Evolutionary conservation across 2,329 filamentous ascomycete genomes (phyloP).

Genomic region (Penicillium oxalicum): DNA sequence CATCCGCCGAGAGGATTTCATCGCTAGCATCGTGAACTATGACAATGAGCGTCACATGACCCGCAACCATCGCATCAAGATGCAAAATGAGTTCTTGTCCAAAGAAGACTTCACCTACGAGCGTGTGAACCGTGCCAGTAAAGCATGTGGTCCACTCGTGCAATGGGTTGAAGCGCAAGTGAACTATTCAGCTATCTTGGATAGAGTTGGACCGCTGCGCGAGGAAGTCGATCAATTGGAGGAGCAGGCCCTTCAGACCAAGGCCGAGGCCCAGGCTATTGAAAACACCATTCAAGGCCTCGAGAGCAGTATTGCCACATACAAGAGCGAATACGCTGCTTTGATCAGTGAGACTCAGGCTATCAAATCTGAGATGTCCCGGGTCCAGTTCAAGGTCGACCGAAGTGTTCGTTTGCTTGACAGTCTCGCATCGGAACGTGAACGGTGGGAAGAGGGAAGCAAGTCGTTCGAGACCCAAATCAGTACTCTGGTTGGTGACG

Average conservation of each 20-base stretch:
- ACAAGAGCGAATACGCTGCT: slow-evolving; percentile 93
- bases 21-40: slow-evolving; percentile 94
- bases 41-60: slow-evolving; percentile 97
- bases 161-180: slow-evolving; percentile 97
- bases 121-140: slow-evolving; percentile 90
- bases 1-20: slow-evolving; percentile 90
- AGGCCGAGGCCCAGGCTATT: slow-evolving; percentile 86
- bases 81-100: slow-evolving; percentile 86
- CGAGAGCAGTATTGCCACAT: slow-evolving; percentile 84
- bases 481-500: slow-evolving; percentile 89
- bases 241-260: slow-evolving; percentile 82
- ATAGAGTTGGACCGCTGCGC: slow-evolving; percentile 84
- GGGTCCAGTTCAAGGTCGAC: slow-evolving; percentile 96
- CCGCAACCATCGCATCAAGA: slow-evolving; percentile 69
- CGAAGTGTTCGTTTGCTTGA: slow-evolving; percentile 90
- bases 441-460: slow-evolving; percentile 93
- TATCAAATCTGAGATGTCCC: slow-evolving; percentile 94
- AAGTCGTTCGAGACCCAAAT: slow-evolving; percentile 98
- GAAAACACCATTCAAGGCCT: slow-evolving; percentile 78
- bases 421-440: slow-evolving; percentile 87
- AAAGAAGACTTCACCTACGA: slow-evolving; percentile 96
- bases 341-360: slow-evolving; percentile 95
- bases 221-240: slow-evolving; percentile 84
- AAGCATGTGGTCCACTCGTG: slow-evolving; percentile 91
- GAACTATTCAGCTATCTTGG: slow-evolving; percentile 93